A percentile compares a stretch with the other conserved stretches of the same genome.
Evolutionary conservation across 23 red algal species (phyloP).

Genomic region (Porphyridium purpureum): DNA sequence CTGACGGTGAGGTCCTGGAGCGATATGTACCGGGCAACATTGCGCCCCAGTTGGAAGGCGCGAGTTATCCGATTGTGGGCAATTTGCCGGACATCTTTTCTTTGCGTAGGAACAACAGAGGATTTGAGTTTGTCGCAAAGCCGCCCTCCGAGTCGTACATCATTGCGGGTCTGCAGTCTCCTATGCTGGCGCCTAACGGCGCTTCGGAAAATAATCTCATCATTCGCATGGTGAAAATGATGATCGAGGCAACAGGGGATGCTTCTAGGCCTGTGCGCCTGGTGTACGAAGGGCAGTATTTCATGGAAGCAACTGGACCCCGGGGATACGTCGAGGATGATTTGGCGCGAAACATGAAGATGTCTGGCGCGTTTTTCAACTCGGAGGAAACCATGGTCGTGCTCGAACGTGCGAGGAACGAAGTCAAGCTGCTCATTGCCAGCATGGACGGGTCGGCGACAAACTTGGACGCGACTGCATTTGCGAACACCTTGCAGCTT

Average conservation of each 20-base stretch:
- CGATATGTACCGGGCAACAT: slow-evolving; percentile 31
- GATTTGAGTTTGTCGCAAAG: slow-evolving; percentile 40
- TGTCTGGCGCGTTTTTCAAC: slow-evolving; percentile 15
- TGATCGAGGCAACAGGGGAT: not conserved
- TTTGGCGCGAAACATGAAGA: slow-evolving; percentile 11
- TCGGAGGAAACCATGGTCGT: slow-evolving; percentile 15
- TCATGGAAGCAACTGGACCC: slow-evolving; percentile 22
- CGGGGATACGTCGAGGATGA: slow-evolving; percentile 10
- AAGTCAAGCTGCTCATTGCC: slow-evolving; percentile 39
- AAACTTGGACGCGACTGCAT: slow-evolving; percentile 24
- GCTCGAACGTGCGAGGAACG: slow-evolving; percentile 27
- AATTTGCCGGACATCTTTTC: slow-evolving; percentile 23
- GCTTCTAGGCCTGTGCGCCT: not conserved
- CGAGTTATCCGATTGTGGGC: slow-evolving; percentile 12
- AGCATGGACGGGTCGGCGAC: slow-evolving; percentile 14
- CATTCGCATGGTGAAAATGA: slow-evolving; percentile 17
- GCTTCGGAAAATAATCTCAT: slow-evolving; percentile 15
- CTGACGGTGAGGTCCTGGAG: slow-evolving; percentile 10
- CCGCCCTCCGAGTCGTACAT: slow-evolving; percentile 12
- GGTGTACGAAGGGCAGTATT: slow-evolving; percentile 11
- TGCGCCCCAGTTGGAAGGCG: not conserved
- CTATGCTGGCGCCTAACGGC: slow-evolving; percentile 13
- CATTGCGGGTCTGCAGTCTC: slow-evolving; percentile 31
- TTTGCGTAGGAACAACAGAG: slow-evolving; percentile 30
- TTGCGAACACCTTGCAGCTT: slow-evolving; percentile 18